Base-by-base conservation (phyloP, 352 stramenopile species). In the Pythium angustatum region DNA sequence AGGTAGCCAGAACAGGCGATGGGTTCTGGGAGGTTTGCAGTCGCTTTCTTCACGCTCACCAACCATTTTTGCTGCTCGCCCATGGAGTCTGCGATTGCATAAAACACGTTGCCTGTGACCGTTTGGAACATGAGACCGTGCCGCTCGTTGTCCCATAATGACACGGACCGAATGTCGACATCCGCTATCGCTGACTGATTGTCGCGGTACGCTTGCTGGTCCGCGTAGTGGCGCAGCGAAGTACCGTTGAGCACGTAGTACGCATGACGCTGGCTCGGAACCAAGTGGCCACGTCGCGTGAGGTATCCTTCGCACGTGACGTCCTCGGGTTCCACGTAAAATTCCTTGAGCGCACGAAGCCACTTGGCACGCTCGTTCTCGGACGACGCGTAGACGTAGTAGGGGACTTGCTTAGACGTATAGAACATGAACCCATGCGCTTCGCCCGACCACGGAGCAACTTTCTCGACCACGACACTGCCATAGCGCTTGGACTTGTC, bases 351-450 rank as follows among this genome's bases (percentile, higher is more conserved):
- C 38, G 86, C 88, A 50, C 86, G 81, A 44, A 96, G 58, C 88
- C 88, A 96, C 51, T 84, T 89, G 33, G 76, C 77, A 0, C 85
- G 75, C 61, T 96, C 86, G 5, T 63, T 67, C 47, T 94, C 87
- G 3, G 86, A 94, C 28, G 85, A 83, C 11, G 88, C 88, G 64
- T 95, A 96, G 38, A 96, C 88, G 50, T 95, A 96, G 69, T 95
- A 96, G 8, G 88, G 85, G 14, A 95, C 89, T 68, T 95, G 86
- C 69, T 96, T 95, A 34, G 78, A 85, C 26, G 88, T 96, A 71
- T 93, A 93, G 50, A 96, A 96, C 88, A 95, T 96, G 62, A 96
- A 96, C 28, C 86, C 86, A 48, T 95, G 86, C 9, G 88, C 70
- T 70, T 94, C 87, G 17, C 87, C 85, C 7, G 84, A 88, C 88